A percentile compares a stretch with the other conserved stretches of the same genome.
Evolutionary conservation across 2,329 filamentous ascomycete genomes (phyloP).

Genomic region (Penicillium concentricum): DNA sequence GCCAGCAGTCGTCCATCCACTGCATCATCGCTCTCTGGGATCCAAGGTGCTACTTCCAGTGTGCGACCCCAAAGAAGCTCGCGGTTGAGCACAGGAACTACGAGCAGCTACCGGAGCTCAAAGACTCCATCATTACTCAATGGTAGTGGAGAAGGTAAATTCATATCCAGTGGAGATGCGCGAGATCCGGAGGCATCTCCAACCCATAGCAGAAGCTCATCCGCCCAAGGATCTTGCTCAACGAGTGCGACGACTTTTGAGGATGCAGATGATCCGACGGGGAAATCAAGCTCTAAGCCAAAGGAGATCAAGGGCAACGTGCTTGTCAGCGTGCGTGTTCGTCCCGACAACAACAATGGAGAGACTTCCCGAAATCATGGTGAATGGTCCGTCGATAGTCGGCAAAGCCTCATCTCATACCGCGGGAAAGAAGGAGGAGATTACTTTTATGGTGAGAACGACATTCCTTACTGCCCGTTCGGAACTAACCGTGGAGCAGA

Average conservation of each 20-base stretch:
- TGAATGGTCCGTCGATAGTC: slow-evolving; percentile 90
- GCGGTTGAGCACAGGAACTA: slow-evolving; percentile 56
- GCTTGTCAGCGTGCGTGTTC: slow-evolving; percentile 87
- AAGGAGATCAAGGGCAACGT: slow-evolving; percentile 91
- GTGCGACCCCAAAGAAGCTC: slow-evolving; percentile 56
- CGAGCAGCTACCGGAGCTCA: slow-evolving; percentile 50
- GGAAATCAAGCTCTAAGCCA: slow-evolving; percentile 33
- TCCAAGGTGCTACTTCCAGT: slow-evolving; percentile 33
- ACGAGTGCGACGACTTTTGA: slow-evolving; percentile 88
- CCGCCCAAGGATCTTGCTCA: slow-evolving; percentile 87
- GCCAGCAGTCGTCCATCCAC: slow-evolving; percentile 63
- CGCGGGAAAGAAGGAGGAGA: slow-evolving; percentile 87
- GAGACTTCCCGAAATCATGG: slow-evolving; percentile 65
- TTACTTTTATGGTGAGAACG: slow-evolving; percentile 76
- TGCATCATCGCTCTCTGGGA: slow-evolving; percentile 47
- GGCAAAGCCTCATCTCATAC: slow-evolving; percentile 78
- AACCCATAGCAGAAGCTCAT: slow-evolving; percentile 85
- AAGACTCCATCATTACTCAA: slow-evolving; percentile 73
- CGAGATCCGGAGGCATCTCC: slow-evolving; percentile 78
- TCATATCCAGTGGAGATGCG: slow-evolving; percentile 62
- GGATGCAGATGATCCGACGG: slow-evolving; percentile 62
- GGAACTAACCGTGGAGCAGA: slow-evolving; percentile 54
- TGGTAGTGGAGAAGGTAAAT: slow-evolving; percentile 73
- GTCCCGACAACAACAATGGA: slow-evolving; percentile 67
- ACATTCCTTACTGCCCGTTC: neutral